phyloP scores from a whole-genome alignment of 2,329 filamentous ascomycete genomes.

The Laburnicola sp. region DNA sequence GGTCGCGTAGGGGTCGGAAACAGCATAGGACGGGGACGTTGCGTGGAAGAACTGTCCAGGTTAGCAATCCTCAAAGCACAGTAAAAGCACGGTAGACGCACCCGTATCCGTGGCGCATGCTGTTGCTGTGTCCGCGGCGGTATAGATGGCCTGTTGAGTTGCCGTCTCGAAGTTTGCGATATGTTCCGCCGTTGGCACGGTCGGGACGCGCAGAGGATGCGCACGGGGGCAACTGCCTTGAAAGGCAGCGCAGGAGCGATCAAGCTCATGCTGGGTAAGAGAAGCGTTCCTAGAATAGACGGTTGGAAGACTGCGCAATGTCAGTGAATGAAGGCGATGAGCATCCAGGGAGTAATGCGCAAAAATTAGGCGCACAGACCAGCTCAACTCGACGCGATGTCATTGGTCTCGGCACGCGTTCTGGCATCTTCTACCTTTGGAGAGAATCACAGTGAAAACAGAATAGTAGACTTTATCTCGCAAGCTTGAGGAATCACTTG shows the following conservation, averaged over 20 bases:
- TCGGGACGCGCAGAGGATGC: conserved; percentile 36
- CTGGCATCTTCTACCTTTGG: conserved; percentile 27
- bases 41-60: conserved; percentile 42
- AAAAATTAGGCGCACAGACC: conserved; percentile 22
- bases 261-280: conserved; percentile 37
- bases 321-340: conserved; percentile 1
- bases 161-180: conserved; percentile 31
- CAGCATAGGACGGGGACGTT: conserved; percentile 61
- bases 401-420: conserved; percentile 28
- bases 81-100: conserved; percentile 18
- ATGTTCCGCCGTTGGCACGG: conserved; percentile 38
- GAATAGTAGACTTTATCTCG: background rate
- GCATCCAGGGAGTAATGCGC: conserved; percentile 2
- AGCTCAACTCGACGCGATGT: conserved; percentile 17
- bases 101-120: conserved; percentile 35
- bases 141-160: conserved; percentile 31
- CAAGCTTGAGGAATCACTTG: background rate
- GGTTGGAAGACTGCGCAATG: background rate
- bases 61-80: conserved; percentile 15
- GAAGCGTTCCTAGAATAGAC: conserved; percentile 15
- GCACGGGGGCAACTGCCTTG: conserved; percentile 37
- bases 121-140: conserved; percentile 23
- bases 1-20: conserved; percentile 80
- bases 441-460: background rate
- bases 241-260: conserved; percentile 37